Conservation (phyloP, 2,329 filamentous ascomycete genomes). For the Phialophora chinensis region DNA sequence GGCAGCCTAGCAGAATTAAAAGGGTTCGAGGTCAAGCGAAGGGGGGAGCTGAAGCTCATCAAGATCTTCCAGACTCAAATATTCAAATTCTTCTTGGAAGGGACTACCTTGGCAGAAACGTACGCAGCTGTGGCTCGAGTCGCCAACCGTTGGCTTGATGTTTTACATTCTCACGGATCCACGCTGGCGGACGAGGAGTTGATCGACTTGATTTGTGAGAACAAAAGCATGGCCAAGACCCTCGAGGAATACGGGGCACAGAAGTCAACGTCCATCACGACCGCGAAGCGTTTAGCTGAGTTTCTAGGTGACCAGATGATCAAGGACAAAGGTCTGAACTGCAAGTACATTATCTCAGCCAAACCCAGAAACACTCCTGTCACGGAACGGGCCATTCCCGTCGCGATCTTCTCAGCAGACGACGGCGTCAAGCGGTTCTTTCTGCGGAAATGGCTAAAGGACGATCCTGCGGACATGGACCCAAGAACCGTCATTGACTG, state of each 20-base stretch:
- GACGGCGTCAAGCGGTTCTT: conserved; percentile 85
- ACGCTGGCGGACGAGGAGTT: conserved; percentile 95
- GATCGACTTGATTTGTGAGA: conserved; percentile 99
- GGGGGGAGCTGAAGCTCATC: conserved; percentile 98
- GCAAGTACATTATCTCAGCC: conserved; percentile 98
- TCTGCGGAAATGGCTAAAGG: conserved; percentile 92
- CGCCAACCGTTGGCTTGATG: conserved; percentile 95
- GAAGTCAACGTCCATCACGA: conserved; percentile 99
- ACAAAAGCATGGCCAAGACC: conserved; percentile 96
- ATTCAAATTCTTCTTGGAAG: conserved; percentile 98
- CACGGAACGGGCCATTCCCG: conserved; percentile 90
- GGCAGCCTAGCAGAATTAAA: conserved; percentile 94
- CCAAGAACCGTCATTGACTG: conserved; percentile 90
- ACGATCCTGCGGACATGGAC: conserved; percentile 89
- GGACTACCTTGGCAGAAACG: conserved; percentile 82
- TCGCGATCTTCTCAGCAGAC: conserved; percentile 96
- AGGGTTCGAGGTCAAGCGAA: conserved; percentile 94
- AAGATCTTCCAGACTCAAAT: conserved; percentile 99
- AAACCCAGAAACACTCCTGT: conserved; percentile 86
- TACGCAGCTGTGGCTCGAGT: conserved; percentile 92
- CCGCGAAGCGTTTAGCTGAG: conserved; percentile 89
- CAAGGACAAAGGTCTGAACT: conserved; percentile 98
- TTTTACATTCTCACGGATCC: conserved; percentile 83
- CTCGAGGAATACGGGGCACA: conserved; percentile 94
- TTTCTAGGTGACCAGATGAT: conserved; percentile 99